Evolutionary conservation across 2,329 filamentous ascomycete genomes (phyloP), one percentile per base, ranked within the genome.

Genomic region (Stromatinia cepivora): DNA sequence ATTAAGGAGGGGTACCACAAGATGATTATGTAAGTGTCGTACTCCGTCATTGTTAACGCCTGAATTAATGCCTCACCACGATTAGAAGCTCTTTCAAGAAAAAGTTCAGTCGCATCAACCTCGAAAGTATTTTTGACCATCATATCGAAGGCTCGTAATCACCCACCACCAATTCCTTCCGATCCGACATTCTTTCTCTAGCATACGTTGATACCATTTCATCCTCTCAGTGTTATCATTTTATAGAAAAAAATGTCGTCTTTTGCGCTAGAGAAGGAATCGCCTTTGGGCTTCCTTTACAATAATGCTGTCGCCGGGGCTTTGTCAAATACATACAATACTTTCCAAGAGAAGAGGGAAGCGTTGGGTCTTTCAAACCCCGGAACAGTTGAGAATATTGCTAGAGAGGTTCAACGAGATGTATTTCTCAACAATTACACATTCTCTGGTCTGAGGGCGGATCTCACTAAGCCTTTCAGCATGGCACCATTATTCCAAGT

Each of bases 401-500:
- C 91, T 76, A 90, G 91, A 80, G 95, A 99, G 84, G 93, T 97
- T 72, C 91, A 96, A 84, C 93, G 94, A 82, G 94, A 97, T 87
- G 94, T 97, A 76, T 90, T 98, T 80, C 88, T 97, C 78, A 95
- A 91, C 83, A 97, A 97, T 85, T 92, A 93, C 81, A 96, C 95
- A 89, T 98, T 99, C 85, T 92, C 92, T 57, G 95, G 95, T 78
- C 87, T 99, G 81, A 92, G 94, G 79, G 96, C 94, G 80, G 95
- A 99, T 82, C 85, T 98, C 80, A 97, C 93, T 80, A 98, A 97
- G 86, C 90, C 93, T 79, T 97, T 98, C 83, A 95, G 93, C 86
- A 88, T 97, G 80, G 88, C 90, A 70, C 95, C 95, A 70, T 84
- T 98, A 75, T 99, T 99, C 86, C 94, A 98, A 83, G 92, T 97